phyloP scores from a whole-genome alignment of 306 rosid species.

The Benincasa hispida region DNA sequence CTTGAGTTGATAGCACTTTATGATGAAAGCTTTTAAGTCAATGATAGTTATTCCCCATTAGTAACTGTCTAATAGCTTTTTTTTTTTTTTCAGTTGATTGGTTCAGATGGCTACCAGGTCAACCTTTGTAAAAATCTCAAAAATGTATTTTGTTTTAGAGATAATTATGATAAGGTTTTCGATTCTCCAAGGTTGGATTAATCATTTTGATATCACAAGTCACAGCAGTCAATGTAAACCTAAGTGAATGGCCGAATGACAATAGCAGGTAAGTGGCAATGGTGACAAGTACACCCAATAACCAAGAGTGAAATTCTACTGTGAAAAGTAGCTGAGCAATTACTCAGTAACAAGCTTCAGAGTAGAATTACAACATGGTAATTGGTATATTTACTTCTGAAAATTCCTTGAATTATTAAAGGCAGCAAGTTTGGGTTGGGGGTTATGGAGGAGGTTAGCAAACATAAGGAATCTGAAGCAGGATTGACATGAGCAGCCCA shows the following conservation, averaged over 20 bases:
- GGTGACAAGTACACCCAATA: background rate
- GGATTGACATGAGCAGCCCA: background rate
- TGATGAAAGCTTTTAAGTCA: background rate
- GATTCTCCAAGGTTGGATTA: background rate
- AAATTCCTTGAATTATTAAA: background rate
- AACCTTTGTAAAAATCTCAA: background rate
- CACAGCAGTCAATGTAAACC: background rate
- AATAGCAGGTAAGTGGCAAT: background rate
- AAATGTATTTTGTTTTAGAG: background rate
- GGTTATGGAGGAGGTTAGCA: background rate
- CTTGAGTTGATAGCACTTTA: background rate
- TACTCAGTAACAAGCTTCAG: no score
- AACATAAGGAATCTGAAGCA: background rate
- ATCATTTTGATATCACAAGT: background rate
- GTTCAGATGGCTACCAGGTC: background rate
- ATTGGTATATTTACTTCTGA: no score
- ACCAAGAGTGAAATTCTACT: background rate
- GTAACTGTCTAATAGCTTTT: background rate
- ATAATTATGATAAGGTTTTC: background rate
- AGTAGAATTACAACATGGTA: no score
- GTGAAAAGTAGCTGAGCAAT: no score
- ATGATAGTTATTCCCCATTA: background rate
- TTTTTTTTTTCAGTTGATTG: background rate
- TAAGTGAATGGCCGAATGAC: background rate
- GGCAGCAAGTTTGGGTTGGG: background rate